A percentile compares a stretch with the other conserved stretches of the same genome.
These are phyloP conservation scores for Gossypium longicalyx DNA, from an alignment of 345 rosid genomes.

Conservation along the genomic window DNA sequence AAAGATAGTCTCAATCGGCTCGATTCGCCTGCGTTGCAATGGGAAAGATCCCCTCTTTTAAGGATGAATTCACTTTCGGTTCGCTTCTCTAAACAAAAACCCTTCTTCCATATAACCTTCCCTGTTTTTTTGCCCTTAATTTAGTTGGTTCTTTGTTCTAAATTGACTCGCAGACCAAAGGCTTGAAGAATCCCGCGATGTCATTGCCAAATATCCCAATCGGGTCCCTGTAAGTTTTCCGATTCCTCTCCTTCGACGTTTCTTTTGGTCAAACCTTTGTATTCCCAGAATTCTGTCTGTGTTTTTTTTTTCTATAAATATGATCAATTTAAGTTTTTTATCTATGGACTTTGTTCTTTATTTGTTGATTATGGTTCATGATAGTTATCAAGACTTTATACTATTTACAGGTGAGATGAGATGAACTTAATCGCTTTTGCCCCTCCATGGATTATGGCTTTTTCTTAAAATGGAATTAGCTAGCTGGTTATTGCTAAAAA, in stretches of 20 bases:
- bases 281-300: neutral
- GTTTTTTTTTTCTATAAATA: neutral
- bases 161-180: constrained; percentile 42
- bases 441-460: neutral
- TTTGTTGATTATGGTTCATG: neutral
- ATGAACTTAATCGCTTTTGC: neutral
- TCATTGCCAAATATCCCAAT: constrained; percentile 48
- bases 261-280: neutral
- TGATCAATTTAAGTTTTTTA: neutral
- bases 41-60: constrained; percentile 42
- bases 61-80: constrained; percentile 60
- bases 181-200: constrained; percentile 49
- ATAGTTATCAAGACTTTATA: neutral
- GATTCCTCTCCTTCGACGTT: neutral
- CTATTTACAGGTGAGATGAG: neutral
- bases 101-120: neutral
- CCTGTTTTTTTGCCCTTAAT: neutral
- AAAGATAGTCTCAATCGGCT: neutral
- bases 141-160: neutral
- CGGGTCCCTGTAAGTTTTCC: constrained; percentile 56
- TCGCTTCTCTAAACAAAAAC: constrained; percentile 5
- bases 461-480: neutral
- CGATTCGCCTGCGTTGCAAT: constrained; percentile 6
- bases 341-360: neutral
- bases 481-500: neutral